Percentiles rank a stretch among this genome's conserved stretches.
Evolutionary conservation across 495 filamentous ascomycete genomes (phyloP).

Genomic region (Penicillium alfredii): DNA sequence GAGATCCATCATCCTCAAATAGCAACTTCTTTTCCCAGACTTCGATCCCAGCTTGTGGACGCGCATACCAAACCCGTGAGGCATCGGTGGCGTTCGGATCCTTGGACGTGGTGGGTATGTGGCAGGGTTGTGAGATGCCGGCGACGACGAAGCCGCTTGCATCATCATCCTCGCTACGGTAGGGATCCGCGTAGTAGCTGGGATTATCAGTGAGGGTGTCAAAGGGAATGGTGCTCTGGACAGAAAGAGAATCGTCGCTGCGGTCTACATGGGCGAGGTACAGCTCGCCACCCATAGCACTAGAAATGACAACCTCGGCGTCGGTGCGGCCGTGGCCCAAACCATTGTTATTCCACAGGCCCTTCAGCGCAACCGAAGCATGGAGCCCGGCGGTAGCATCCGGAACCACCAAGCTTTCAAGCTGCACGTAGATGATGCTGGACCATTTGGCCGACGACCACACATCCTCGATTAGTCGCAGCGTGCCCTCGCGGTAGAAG

Average conservation of each 20-base stretch:
- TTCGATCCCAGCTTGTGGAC: conserved; percentile 11
- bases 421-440: conserved; percentile 31
- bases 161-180: conserved; percentile 26
- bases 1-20: conserved; percentile 54
- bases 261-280: conserved; percentile 19
- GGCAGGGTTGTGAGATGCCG: conserved; percentile 38
- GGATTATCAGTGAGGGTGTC: conserved; percentile 52
- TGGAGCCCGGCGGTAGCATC: conserved; percentile 30
- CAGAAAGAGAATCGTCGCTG: conserved; percentile 29
- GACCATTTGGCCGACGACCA: conserved; percentile 35
- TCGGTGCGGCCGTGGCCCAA: conserved; percentile 45
- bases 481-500: conserved; percentile 40
- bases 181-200: conserved; percentile 47
- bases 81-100: conserved; percentile 36
- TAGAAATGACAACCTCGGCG: conserved; percentile 44
- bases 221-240: conserved; percentile 38
- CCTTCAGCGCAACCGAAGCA: conserved; percentile 36
- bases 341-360: conserved; percentile 51
- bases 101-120: conserved; percentile 27
- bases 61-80: conserved; percentile 45
- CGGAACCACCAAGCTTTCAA: conserved; percentile 10
- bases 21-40: conserved; percentile 42
- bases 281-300: conserved; percentile 32
- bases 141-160: conserved; percentile 52
- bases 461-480: conserved; percentile 39